Percentiles rank a stretch among this genome's conserved stretches.
Evolutionary conservation across 139 green algal species (phyloP).

Genomic region (Pleodorina starrii): DNA sequence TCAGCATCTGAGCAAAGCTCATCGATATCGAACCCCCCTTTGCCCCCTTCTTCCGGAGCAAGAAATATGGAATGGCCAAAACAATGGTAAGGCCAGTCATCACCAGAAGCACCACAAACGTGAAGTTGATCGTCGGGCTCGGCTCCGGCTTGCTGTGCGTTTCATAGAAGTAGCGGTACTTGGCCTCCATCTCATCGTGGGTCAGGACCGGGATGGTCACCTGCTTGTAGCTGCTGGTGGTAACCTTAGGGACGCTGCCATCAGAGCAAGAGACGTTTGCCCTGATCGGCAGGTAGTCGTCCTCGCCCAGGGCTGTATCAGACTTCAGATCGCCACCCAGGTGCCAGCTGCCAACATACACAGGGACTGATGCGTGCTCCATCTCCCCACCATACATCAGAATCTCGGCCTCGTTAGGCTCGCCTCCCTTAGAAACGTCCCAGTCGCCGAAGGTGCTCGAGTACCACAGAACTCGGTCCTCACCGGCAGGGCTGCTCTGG

Average conservation of each 20-base stretch:
- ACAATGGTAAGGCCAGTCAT: slow-evolving; percentile 72
- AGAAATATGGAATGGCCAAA: slow-evolving; percentile 74
- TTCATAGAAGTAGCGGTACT: slow-evolving; percentile 69
- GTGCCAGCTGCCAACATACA: slow-evolving; percentile 74
- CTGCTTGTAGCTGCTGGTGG: slow-evolving; percentile 27
- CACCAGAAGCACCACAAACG: slow-evolving; percentile 72
- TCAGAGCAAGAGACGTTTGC: slow-evolving; percentile 62
- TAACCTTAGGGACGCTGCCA: slow-evolving; percentile 58
- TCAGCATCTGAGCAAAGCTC: slow-evolving; percentile 70
- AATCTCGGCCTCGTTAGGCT: slow-evolving; percentile 69
- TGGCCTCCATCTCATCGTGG: slow-evolving; percentile 70
- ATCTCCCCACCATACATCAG: slow-evolving; percentile 75
- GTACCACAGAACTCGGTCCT: slow-evolving; percentile 71
- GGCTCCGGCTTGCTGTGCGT: slow-evolving; percentile 65
- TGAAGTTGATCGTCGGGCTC: slow-evolving; percentile 72
- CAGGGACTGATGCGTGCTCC: slow-evolving; percentile 63
- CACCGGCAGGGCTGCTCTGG: slow-evolving; percentile 58
- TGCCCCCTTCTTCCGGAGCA: slow-evolving; percentile 58
- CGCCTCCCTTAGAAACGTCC: slow-evolving; percentile 65
- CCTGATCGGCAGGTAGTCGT: slow-evolving; percentile 63
- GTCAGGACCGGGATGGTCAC: slow-evolving; percentile 56
- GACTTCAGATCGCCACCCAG: slow-evolving; percentile 64
- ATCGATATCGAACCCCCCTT: slow-evolving; percentile 51
- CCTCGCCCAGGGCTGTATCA: slow-evolving; percentile 43
- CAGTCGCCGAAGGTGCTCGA: slow-evolving; percentile 69